Percentiles rank a stretch among this genome's conserved stretches.
phyloP scores from a whole-genome alignment of 2,329 filamentous ascomycete genomes.

The Clathrospora elynae region DNA sequence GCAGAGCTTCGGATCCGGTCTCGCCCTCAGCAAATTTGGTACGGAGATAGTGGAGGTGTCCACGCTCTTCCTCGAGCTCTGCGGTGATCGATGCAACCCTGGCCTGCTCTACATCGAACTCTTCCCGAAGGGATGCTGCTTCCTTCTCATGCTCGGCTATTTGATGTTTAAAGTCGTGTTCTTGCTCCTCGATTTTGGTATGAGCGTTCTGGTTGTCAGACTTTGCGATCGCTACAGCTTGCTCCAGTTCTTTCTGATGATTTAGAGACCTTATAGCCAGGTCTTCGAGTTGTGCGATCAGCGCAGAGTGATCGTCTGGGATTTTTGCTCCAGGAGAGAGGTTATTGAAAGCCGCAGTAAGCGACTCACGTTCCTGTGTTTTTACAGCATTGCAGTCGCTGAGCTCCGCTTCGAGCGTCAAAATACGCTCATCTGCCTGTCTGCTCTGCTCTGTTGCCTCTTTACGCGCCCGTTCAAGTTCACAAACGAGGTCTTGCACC shows the following conservation, averaged over 20 bases:
- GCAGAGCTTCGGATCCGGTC: conserved; percentile 78
- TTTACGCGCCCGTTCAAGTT: conserved; percentile 66
- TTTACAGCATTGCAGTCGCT: conserved; percentile 55
- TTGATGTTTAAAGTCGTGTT: conserved; percentile 44
- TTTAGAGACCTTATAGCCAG: conserved; percentile 51
- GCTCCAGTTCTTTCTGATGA: conserved; percentile 52
- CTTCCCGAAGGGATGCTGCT: conserved; percentile 46
- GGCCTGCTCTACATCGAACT: conserved; percentile 55
- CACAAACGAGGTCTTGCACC: conserved; percentile 69
- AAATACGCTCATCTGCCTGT: conserved; percentile 46
- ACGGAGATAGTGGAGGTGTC: conserved; percentile 71
- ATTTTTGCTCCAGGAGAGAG: conserved; percentile 44
- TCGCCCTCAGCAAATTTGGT: conserved; percentile 79
- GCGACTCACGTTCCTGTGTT: conserved; percentile 32
- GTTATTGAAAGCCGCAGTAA: conserved; percentile 45
- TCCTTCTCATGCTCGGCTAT: conserved; percentile 48
- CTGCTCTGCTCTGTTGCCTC: conserved; percentile 58
- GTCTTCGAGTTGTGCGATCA: conserved; percentile 53
- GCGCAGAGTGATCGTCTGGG: conserved; percentile 46
- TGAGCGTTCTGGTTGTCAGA: conserved; percentile 54
- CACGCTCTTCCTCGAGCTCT: conserved; percentile 68
- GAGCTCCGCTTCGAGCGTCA: conserved; percentile 64
- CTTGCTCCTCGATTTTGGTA: conserved; percentile 49
- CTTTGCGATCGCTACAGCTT: conserved; percentile 54
- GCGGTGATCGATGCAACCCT: conserved; percentile 54